These are phyloP conservation scores for Urochloa ruziziensis DNA, from an alignment of 176 grass and related monocot species.

Conservation along the genomic window DNA sequence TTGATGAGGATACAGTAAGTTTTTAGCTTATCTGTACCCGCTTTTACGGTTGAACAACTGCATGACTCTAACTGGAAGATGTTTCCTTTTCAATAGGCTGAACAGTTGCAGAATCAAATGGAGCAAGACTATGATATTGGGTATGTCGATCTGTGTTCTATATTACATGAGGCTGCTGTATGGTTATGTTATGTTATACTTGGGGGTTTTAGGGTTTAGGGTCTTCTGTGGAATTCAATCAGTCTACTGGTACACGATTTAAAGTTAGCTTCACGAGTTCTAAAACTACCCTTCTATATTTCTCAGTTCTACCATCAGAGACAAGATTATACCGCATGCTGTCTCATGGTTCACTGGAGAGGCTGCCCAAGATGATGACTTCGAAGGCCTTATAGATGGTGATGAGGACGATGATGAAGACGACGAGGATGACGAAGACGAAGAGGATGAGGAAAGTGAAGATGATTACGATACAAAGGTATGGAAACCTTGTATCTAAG, in stretches of 20 bases:
- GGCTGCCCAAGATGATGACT: slow-evolving; percentile 71
- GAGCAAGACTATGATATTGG: slow-evolving; percentile 97
- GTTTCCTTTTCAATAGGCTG: slow-evolving; percentile 58
- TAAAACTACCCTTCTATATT: slow-evolving; percentile 11
- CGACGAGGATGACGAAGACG: slow-evolving; percentile 25
- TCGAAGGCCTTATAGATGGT: slow-evolving; percentile 63
- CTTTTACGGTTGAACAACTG: neutral
- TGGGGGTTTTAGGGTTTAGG: too few species aligned
- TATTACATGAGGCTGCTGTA: neutral
- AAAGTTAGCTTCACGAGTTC: neutral
- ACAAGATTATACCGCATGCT: slow-evolving; percentile 96
- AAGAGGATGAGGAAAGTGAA: slow-evolving; percentile 41
- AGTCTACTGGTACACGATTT: neutral
- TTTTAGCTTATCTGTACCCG: neutral
- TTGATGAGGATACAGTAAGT: slow-evolving; percentile 91
- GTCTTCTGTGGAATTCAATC: neutral
- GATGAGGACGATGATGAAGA: slow-evolving; percentile 55
- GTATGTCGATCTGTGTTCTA: slow-evolving; percentile 32
- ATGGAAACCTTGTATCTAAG: neutral
- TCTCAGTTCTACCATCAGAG: slow-evolving; percentile 84
- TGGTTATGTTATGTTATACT: neutral
- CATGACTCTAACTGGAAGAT: too few species aligned
- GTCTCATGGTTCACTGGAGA: slow-evolving; percentile 93
- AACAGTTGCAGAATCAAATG: slow-evolving; percentile 92
- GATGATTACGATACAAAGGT: slow-evolving; percentile 50